Evolutionary conservation across 176 grass and related monocot species (phyloP).

Genomic region (Avena insularis): DNA sequence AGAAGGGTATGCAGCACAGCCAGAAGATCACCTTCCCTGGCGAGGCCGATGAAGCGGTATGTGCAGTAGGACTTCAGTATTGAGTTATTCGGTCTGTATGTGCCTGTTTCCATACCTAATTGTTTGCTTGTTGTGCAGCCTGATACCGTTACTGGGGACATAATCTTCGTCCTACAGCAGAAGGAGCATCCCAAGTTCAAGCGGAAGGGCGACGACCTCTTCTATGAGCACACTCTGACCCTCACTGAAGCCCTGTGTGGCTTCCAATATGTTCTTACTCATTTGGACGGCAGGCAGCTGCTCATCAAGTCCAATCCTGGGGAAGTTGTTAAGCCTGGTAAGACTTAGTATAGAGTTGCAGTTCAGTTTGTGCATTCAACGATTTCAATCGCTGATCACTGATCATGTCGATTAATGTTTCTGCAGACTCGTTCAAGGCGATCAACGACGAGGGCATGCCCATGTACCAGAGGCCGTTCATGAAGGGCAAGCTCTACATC

Average conservation of each 20-base stretch:
- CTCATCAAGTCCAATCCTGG: slow-evolving; percentile 87
- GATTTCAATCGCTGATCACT: background rate
- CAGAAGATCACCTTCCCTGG: slow-evolving; percentile 90
- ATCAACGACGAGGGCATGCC: slow-evolving; percentile 94
- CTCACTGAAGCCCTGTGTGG: slow-evolving; percentile 63
- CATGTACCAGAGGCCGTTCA: slow-evolving; percentile 80
- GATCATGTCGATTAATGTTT: background rate
- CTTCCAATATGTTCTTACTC: slow-evolving; percentile 69
- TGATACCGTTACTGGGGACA: slow-evolving; percentile 66
- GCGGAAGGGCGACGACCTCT: slow-evolving; percentile 71
- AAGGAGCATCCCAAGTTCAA: slow-evolving; percentile 83
- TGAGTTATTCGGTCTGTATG: background rate
- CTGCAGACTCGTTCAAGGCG: slow-evolving; percentile 77
- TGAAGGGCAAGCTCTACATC: slow-evolving; percentile 94
- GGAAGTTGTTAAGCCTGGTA: slow-evolving; percentile 74
- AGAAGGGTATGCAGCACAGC: slow-evolving; percentile 80
- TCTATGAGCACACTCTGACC: slow-evolving; percentile 62
- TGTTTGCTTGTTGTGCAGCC: slow-evolving; percentile 49
- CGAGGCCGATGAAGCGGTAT: slow-evolving; percentile 85
- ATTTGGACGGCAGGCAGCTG: slow-evolving; percentile 72
- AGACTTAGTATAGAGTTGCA: too few species aligned
- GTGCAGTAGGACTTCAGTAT: background rate
- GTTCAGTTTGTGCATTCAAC: background rate
- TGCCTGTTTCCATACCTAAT: background rate
- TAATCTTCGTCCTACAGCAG: slow-evolving; percentile 77